Evolutionary conservation across 2,329 filamentous ascomycete genomes (phyloP).

Genomic region (Penicillium capsulatum): DNA sequence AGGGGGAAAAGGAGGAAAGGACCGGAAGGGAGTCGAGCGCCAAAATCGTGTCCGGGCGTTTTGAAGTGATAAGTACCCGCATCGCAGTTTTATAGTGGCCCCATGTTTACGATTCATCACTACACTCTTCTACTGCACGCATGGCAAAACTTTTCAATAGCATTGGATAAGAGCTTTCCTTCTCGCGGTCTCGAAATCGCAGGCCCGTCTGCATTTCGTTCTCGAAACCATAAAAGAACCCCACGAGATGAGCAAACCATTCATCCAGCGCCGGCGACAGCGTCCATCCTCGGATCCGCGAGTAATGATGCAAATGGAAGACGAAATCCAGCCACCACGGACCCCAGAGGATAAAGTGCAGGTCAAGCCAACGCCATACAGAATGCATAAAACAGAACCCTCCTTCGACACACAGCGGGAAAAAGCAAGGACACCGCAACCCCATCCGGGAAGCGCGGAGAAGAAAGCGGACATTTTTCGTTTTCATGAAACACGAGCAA

Average conservation of each 20-base stretch:
- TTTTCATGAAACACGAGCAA: slow-evolving; percentile 8
- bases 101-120: no score
- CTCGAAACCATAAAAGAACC: slow-evolving; percentile 15
- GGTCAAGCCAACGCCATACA: slow-evolving; percentile 43
- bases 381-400: slow-evolving; percentile 41
- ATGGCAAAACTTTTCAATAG: slow-evolving; percentile 24
- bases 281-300: slow-evolving; percentile 36
- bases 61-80: slow-evolving; percentile 25
- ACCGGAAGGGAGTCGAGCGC: slow-evolving; percentile 12
- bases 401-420: slow-evolving; percentile 13
- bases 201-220: slow-evolving; percentile 10
- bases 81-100: slow-evolving; percentile 1
- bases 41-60: slow-evolving; percentile 8
- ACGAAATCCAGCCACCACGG: slow-evolving; percentile 30
- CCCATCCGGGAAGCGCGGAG: slow-evolving; percentile 18
- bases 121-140: no score
- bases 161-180: slow-evolving; percentile 30
- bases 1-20: slow-evolving; percentile 9
- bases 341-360: slow-evolving; percentile 34
- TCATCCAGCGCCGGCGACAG: slow-evolving; percentile 34
- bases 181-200: slow-evolving; percentile 26
- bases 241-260: slow-evolving; percentile 25
- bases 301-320: slow-evolving; percentile 24
- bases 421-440: slow-evolving; percentile 4
- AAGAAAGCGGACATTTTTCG: slow-evolving; percentile 24